Evolutionary conservation across 441 rosid species (phyloP), one percentile per base, ranked within the genome.

Genomic region (Jatropha podagrica): DNA sequence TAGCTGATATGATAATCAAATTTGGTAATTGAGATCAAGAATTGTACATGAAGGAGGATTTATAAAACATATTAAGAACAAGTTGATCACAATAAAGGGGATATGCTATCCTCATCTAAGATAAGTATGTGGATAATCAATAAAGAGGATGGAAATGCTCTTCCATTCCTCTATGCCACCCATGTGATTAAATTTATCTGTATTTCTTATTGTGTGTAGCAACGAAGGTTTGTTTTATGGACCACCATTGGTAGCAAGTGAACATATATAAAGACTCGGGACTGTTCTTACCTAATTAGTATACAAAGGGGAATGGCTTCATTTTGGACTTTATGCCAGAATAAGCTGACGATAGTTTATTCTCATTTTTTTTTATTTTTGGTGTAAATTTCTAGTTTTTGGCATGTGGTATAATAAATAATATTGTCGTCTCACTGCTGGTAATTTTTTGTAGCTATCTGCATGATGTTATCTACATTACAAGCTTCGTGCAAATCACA

Each of bases 401-500:
- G 13, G 7, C 69, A 4, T 55, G 23, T 68, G 17, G 20, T 54
- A 26, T 18, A 12, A 51, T 51, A 12, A 11, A 73, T 44, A 72
- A 60, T 52, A 69, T 49, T 42, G 9, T 2, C 9, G 48, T 49
- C 82, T 80, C 46, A 76, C 9, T 0, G 18, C 64, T 60, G 74
- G 58, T 73, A 20, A 2, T 76, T 65, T 74, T 11, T 83, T 85
- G 83, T 89, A 90, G 97, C 77, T 92, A 92, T 78, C 82, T 94
- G 65, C 94, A 92, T 20, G 98, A 94, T 69, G 81, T 90, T 63
- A 86, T 93, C 79, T 93, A 88, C 77, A 88, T 93, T 78, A 92
- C 97, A 56, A 86, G 91, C 81, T 94, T 94, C 27, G 97, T 88
- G 81, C 97, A 94, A 80, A 32, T 94, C 15, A 83, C 77, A 74